A percentile compares a stretch with the other conserved stretches of the same genome.
phyloP scores from a whole-genome alignment of 2,329 filamentous ascomycete species.

The Phyllosticta citribraziliensis region DNA sequence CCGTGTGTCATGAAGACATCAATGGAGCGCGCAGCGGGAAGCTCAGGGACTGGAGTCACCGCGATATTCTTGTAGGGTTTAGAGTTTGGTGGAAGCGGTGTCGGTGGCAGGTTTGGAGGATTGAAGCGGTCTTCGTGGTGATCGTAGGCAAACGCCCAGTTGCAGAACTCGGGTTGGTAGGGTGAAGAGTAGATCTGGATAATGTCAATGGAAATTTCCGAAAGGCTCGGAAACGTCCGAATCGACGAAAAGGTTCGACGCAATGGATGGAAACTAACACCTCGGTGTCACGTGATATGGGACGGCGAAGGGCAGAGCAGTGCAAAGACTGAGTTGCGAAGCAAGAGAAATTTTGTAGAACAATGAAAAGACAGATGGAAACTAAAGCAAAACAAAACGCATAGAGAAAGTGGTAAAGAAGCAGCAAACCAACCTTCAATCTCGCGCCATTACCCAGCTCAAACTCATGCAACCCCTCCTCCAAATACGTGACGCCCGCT shows the following conservation, averaged over 20 bases:
- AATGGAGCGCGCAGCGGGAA: conserved; percentile 36
- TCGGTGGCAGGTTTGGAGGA: conserved; percentile 16
- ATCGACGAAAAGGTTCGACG: not conserved
- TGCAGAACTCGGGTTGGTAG: conserved; percentile 47
- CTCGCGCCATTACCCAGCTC: conserved; percentile 38
- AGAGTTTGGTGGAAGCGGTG: not conserved
- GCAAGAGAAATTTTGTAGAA: too few relatives aligned
- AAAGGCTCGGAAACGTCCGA: not conserved
- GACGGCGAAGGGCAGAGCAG: too few relatives aligned
- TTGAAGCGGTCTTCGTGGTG: conserved; percentile 45
- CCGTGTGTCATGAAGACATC: conserved; percentile 55
- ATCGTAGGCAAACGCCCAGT: conserved; percentile 47
- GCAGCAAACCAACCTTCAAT: conserved; percentile 28
- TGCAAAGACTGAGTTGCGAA: too few relatives aligned
- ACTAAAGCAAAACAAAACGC: not conserved
- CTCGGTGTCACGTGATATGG: too few relatives aligned
- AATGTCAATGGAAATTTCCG: not conserved
- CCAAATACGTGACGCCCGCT: conserved; percentile 45
- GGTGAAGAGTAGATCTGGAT: conserved; percentile 41
- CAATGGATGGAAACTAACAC: too few relatives aligned
- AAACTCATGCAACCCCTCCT: conserved; percentile 43
- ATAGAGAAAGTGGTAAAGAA: not conserved
- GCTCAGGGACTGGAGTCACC: conserved; percentile 19
- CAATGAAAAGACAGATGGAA: not conserved
- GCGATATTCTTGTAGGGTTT: conserved; percentile 15